phyloP scores from a whole-genome alignment of 2,329 filamentous ascomycete genomes.

The Malbranchea cinnamomea region DNA sequence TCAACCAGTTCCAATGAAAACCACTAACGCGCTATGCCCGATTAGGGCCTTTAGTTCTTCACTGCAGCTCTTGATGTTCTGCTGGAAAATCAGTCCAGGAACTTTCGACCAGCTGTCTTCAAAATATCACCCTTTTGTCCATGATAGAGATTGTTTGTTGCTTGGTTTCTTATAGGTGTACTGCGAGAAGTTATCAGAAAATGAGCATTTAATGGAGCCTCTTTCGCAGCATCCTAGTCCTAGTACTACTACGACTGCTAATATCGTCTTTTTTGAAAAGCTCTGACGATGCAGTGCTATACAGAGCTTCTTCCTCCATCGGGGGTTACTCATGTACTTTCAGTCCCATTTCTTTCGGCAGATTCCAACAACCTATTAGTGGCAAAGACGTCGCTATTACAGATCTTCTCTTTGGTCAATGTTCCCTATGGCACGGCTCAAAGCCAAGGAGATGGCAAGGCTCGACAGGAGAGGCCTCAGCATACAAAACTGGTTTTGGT shows the following conservation, averaged over 20 bases:
- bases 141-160: too few relatives aligned
- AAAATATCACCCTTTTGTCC: too few relatives aligned
- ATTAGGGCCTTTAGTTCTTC: too few relatives aligned
- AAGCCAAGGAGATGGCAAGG: slow-evolving; percentile 33
- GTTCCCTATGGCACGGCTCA: slow-evolving; percentile 35
- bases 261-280: background rate
- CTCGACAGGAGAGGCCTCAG: slow-evolving; percentile 47
- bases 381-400: slow-evolving; percentile 81
- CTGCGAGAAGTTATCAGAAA: too few relatives aligned
- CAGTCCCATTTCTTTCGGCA: slow-evolving; percentile 60
- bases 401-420: slow-evolving; percentile 66
- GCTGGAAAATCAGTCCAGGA: too few relatives aligned
- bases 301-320: slow-evolving; percentile 89
- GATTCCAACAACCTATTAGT: slow-evolving; percentile 73
- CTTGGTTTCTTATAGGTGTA: too few relatives aligned
- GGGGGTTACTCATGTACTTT: slow-evolving; percentile 78
- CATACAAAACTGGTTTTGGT: slow-evolving; percentile 70
- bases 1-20: too few relatives aligned
- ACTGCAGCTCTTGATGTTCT: too few relatives aligned
- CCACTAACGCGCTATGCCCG: too few relatives aligned
- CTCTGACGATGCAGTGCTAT: slow-evolving; percentile 78
- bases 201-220: too few relatives aligned
- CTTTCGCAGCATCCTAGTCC: background rate
- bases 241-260: background rate
- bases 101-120: too few relatives aligned